Conservation (phyloP, 768 basidiomycete species). For the Tricholoma hemisulphureum region DNA sequence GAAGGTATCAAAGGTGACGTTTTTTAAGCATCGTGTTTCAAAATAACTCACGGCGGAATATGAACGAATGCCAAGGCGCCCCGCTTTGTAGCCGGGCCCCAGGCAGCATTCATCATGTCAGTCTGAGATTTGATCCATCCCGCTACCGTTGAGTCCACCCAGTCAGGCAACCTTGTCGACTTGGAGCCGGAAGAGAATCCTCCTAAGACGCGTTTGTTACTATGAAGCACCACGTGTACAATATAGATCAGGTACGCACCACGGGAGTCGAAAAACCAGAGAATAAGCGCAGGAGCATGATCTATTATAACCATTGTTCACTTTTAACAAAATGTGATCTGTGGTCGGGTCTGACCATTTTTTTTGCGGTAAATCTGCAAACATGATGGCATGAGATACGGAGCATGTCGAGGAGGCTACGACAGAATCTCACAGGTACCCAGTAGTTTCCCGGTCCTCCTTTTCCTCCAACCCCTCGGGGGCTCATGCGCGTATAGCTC, state of each 20-base stretch:
- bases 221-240: neutral
- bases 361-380: constrained; percentile 36
- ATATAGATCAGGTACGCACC: constrained; percentile 29
- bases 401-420: neutral
- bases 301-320: constrained; percentile 29
- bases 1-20: neutral
- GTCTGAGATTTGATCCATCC: constrained; percentile 60
- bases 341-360: constrained; percentile 25
- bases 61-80: constrained; percentile 72
- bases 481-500: constrained; percentile 63
- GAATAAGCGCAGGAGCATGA: constrained; percentile 48
- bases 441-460: constrained; percentile 73
- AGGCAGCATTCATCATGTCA: constrained; percentile 48
- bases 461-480: constrained; percentile 59
- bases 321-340: too few species aligned
- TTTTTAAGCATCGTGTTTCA: neutral
- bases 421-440: constrained; percentile 58
- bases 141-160: constrained; percentile 65
- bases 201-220: constrained; percentile 28
- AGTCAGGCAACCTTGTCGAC: constrained; percentile 53
- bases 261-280: constrained; percentile 82
- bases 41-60: constrained; percentile 60
- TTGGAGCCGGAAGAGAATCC: constrained; percentile 48
- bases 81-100: constrained; percentile 53
- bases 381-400: neutral